Evolutionary conservation across 177 flowering plant species (phyloP), one percentile per base, ranked within the genome.

Genomic region (Telopea speciosissima): DNA sequence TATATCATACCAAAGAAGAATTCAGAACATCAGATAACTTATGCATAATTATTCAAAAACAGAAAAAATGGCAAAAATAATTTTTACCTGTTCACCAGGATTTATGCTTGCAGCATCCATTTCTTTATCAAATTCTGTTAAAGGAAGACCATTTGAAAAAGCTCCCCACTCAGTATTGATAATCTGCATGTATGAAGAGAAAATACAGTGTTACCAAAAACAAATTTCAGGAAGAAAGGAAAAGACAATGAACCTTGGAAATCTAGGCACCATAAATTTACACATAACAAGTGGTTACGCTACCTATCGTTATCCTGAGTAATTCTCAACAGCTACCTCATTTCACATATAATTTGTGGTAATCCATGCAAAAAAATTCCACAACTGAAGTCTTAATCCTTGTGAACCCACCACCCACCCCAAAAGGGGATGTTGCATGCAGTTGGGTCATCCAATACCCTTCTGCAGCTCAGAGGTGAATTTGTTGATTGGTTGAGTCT

Each of bases 91-190:
- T 71, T 94, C 98, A 12, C 96, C 95, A 65, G 94, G 90, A 70
- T 94, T 92, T 67, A 90, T 76, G 80, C 93, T 88, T 65, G 92
- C 98, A 73, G 61, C 77, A 87, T 92, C 98, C 66, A 94, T 69
- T 44, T 83, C 85, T 8, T 80, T 79, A 77, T 94, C 98, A 82
- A 85, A 90, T 69, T 89, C 96, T 56, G 97, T 90, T 24, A 89
- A 65, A 14, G 98, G 97, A 78, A 94, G 89, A 76, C 90, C 88
- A n/a, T 90, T 92, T 17, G 93, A 86, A 28, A 94, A 92, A 81
- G 87, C 92, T 65, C 97, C 98, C 98, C 98, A 94, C 77, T 93
- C 98, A 89, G 86, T 95, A 78, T 95, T 95, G 77, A 95, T 90
- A 42, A 91, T 97, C 99, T 95, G 81, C 6, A 36, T 36, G 40